A percentile compares a stretch with the other conserved stretches of the same genome.
phyloP scores from a whole-genome alignment of 228 moss, liverwort and hornwort species.

The Sphagnum fallax region DNA sequence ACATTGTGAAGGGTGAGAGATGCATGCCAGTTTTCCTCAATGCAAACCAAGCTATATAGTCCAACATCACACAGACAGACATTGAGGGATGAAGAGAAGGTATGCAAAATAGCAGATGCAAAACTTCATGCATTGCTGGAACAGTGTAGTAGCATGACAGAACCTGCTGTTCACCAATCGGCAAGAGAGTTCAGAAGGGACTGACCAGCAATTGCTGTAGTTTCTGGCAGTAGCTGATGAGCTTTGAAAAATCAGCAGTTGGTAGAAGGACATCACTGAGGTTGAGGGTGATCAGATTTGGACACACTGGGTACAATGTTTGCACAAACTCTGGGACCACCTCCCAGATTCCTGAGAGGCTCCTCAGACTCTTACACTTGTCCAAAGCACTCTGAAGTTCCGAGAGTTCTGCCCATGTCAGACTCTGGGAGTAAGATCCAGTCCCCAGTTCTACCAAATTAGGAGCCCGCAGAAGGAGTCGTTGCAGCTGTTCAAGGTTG shows the following conservation, averaged over 20 bases:
- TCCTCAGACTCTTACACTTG: slow-evolving; percentile 60
- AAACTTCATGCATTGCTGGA: no score
- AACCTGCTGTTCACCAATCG: no score
- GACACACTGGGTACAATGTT: slow-evolving; percentile 47
- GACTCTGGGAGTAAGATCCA: slow-evolving; percentile 53
- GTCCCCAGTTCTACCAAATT: slow-evolving; percentile 82
- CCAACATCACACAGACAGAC: no score
- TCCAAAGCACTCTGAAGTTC: slow-evolving; percentile 54
- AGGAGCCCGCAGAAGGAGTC: slow-evolving; percentile 65
- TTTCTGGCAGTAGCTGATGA: slow-evolving; percentile 66
- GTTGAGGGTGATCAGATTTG: slow-evolving; percentile 72
- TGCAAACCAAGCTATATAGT: no score
- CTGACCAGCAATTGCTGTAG: slow-evolving; percentile 79
- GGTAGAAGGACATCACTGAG: slow-evolving; percentile 61
- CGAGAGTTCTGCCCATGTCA: slow-evolving; percentile 46
- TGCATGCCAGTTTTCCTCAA: no score
- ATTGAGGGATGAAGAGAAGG: no score
- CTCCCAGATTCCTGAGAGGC: slow-evolving; percentile 82
- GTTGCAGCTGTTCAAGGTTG: slow-evolving; percentile 63
- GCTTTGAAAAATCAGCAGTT: slow-evolving; percentile 51
- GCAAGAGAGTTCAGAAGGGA: neutral
- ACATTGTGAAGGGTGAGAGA: no score
- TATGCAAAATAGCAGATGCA: no score
- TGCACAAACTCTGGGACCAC: slow-evolving; percentile 48
- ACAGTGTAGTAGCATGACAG: no score